Base-by-base conservation (phyloP, 2,329 filamentous ascomycete genomes). In the Cordyceps tenuipes region DNA sequence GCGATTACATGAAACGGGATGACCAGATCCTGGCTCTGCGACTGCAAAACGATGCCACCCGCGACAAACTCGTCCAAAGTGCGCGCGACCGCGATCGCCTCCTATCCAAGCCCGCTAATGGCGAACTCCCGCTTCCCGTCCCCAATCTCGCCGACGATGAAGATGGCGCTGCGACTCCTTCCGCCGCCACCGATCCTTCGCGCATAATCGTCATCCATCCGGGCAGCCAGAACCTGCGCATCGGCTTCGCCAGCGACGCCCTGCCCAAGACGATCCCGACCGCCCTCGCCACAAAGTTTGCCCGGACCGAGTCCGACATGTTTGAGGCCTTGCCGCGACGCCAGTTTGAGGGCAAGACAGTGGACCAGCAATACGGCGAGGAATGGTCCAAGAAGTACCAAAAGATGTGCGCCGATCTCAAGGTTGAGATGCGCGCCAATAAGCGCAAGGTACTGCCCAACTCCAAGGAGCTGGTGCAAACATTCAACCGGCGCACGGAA, bases 1-100 rank as follows among this genome's bases (percentile, higher is more conserved):
- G 91, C 63, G 94, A 99, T 71, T 99, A 96, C 68, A 89, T 99
- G 76, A 99, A 99, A 78, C 88, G 93, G 69, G 94, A 99, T 77
- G 94, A 97, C 68, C 94, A 99, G 76, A 87, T 96, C 62, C 85
- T 99, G 39, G 91, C 93, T 13, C 84, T 93, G 60, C 87, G 94
- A 68, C 82, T 96, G 17, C 91, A 96, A 68, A 88, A 87, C 73
- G 94, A 99, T 72, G 91, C 93, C 66, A 87, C 85, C 55, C 83
- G 91, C 65, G 91, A 94, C 64, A 84, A 86, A 63, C 88, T 96
- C 73, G 87, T 94, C 41, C 90, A 92, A 72, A 88, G 82, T 61
- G 91, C 91, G 26, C 91, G 94, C 70, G 93, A 97, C 68, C 86
- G 88, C 66, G 93, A 97, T 70, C 85, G 92, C 66, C 88, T 89